Evolutionary conservation across 768 basidiomycete species (phyloP).

Genomic region (Mrakia gelida): DNA sequence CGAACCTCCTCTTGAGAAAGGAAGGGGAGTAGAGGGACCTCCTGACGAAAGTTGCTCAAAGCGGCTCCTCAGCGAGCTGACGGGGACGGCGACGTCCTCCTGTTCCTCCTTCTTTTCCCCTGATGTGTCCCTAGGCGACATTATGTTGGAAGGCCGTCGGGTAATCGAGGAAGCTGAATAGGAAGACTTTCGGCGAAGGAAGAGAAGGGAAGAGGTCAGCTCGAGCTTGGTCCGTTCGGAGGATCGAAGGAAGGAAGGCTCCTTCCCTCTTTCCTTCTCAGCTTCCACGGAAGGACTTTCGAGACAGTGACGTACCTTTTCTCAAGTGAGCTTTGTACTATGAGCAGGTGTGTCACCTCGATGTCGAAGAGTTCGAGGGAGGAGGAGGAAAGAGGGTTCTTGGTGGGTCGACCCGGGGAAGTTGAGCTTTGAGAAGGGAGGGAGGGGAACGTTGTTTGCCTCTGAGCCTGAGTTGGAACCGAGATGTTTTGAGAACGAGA

Average conservation of each 20-base stretch:
- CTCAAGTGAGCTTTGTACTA: too few relatives aligned
- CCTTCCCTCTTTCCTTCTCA: not conserved
- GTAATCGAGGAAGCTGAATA: not conserved
- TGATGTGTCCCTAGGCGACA: too few relatives aligned
- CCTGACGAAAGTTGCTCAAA: not conserved
- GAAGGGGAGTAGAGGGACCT: not conserved
- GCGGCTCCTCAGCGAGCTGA: constrained; percentile 6
- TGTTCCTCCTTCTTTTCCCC: too few relatives aligned
- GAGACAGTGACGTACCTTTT: not conserved
- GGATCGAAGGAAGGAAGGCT: not conserved
- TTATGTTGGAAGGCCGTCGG: not conserved
- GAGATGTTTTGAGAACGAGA: too few relatives aligned
- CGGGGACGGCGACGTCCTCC: constrained; percentile 1
- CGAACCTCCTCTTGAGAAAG: not conserved
- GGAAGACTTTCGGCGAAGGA: not conserved
- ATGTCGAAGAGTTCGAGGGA: too few relatives aligned
- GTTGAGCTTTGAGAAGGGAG: too few relatives aligned
- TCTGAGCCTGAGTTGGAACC: too few relatives aligned
- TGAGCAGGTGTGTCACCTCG: too few relatives aligned
- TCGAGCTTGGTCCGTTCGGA: not conserved
- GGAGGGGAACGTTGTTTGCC: too few relatives aligned
- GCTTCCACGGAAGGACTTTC: not conserved
- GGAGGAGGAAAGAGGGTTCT: too few relatives aligned
- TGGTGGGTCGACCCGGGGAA: too few relatives aligned
- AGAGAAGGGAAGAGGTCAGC: not conserved